phyloP scores from a whole-genome alignment of 495 filamentous ascomycete genomes.

The Talaromyces adpressus region DNA sequence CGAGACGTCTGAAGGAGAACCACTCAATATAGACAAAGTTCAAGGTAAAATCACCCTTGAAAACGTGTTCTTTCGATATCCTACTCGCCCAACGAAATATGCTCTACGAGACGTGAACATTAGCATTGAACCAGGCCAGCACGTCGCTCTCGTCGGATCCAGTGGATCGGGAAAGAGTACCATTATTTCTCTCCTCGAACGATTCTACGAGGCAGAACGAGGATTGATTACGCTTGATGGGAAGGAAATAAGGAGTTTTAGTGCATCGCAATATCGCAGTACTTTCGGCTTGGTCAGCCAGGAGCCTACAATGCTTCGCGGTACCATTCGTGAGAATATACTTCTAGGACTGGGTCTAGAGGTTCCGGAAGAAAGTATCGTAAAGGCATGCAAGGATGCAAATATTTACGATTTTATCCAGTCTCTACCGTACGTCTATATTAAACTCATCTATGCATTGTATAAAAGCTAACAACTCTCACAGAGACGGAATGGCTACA shows the following conservation, averaged over 20 bases:
- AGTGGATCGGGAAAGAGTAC: conserved; percentile 56
- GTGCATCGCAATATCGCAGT: conserved; percentile 40
- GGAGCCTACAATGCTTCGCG: conserved; percentile 82
- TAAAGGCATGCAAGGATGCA: conserved; percentile 50
- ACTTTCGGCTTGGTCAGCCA: conserved; percentile 40
- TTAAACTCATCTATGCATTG: not conserved
- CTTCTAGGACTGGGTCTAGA: conserved; percentile 36
- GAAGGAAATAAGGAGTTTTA: conserved; percentile 49
- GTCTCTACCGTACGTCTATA: conserved; percentile 41
- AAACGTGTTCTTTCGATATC: not conserved
- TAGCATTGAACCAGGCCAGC: not conserved
- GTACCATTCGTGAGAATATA: conserved; percentile 71
- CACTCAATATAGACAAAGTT: not conserved
- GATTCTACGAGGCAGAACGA: conserved; percentile 46
- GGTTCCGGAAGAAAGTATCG: conserved; percentile 18
- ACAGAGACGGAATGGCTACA: conserved; percentile 48
- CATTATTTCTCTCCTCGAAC: conserved; percentile 46
- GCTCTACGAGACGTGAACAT: not conserved
- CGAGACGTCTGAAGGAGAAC: not conserved
- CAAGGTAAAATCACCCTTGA: not conserved
- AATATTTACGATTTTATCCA: conserved; percentile 57
- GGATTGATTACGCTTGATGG: conserved; percentile 46
- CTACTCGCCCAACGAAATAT: not conserved
- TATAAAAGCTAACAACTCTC: conserved; percentile 11
- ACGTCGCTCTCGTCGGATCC: not conserved